phyloP scores from a whole-genome alignment of 2,329 filamentous ascomycete genomes.

The Colletotrichum cereale region DNA sequence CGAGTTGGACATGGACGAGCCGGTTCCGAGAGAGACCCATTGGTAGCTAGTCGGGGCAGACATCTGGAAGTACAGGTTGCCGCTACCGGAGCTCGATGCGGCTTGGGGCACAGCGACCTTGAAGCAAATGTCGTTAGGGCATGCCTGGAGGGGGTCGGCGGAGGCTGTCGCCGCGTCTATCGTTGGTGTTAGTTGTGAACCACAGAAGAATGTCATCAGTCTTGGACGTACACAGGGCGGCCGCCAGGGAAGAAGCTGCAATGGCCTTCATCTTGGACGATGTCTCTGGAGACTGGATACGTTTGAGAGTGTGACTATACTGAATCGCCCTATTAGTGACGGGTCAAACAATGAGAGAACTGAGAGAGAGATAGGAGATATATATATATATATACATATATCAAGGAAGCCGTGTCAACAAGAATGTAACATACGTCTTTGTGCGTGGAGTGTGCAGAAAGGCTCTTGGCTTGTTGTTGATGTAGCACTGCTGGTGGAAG shows the following conservation, averaged over 20 bases:
- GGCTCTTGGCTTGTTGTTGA: constrained; percentile 16
- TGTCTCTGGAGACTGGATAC: background rate
- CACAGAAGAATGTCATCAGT: background rate
- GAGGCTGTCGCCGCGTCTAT: constrained; percentile 46
- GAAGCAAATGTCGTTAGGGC: constrained; percentile 64
- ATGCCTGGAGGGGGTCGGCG: constrained; percentile 52
- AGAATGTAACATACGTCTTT: constrained; percentile 24
- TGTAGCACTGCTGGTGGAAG: background rate
- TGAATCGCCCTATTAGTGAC: background rate
- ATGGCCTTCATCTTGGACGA: constrained; percentile 35
- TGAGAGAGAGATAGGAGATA: no score
- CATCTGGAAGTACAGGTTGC: constrained; percentile 73
- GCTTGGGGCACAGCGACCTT: constrained; percentile 66
- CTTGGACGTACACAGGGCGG: constrained; percentile 32
- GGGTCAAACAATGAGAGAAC: no score
- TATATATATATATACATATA: background rate
- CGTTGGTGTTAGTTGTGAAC: constrained; percentile 3
- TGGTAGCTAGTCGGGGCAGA: constrained; percentile 63
- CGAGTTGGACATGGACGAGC: constrained; percentile 65
- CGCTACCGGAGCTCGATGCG: constrained; percentile 60
- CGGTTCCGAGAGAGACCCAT: constrained; percentile 72
- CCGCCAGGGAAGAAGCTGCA: constrained; percentile 23
- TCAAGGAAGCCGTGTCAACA: background rate
- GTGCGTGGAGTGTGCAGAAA: constrained; percentile 14
- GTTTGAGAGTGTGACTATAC: background rate